These are phyloP conservation scores for Iris macrosiphon DNA, from an alignment of 106 monocot species.

Conservation along the genomic window DNA sequence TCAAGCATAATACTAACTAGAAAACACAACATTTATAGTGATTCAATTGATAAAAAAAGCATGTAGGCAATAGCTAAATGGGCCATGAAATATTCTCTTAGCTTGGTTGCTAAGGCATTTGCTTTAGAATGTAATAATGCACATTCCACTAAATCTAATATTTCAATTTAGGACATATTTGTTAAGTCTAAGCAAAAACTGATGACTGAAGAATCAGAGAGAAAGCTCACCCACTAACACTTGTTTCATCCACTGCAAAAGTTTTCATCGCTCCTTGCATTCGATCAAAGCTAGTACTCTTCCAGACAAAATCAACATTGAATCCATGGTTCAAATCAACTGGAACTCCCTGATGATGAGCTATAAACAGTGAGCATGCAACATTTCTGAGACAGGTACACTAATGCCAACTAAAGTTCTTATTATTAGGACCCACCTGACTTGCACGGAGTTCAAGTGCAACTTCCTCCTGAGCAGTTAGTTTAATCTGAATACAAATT, in stretches of 20 bases:
- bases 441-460: slow-evolving; percentile 97
- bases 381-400: neutral
- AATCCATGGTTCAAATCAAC: slow-evolving; percentile 94
- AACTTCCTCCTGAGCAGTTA: slow-evolving; percentile 98
- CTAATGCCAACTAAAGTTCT: neutral
- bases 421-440: slow-evolving; percentile 41
- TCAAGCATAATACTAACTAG: no score
- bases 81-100: no score
- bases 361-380: slow-evolving; percentile 3
- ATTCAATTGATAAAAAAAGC: no score
- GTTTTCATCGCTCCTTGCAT: slow-evolving; percentile 99
- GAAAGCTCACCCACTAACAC: slow-evolving; percentile 88
- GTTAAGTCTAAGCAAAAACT: no score
- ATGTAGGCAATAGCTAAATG: no score
- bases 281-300: slow-evolving; percentile 99
- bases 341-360: slow-evolving; percentile 75
- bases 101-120: no score
- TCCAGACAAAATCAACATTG: slow-evolving; percentile 99
- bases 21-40: no score
- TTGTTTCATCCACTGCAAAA: slow-evolving; percentile 99
- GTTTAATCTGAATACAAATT: slow-evolving; percentile 81
- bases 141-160: no score
- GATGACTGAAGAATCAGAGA: neutral
- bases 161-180: no score
- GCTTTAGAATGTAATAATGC: no score